These are phyloP conservation scores for Phytophthora chlamydospora DNA, from an alignment of 352 stramenopile genomes.

Conservation along the genomic window DNA sequence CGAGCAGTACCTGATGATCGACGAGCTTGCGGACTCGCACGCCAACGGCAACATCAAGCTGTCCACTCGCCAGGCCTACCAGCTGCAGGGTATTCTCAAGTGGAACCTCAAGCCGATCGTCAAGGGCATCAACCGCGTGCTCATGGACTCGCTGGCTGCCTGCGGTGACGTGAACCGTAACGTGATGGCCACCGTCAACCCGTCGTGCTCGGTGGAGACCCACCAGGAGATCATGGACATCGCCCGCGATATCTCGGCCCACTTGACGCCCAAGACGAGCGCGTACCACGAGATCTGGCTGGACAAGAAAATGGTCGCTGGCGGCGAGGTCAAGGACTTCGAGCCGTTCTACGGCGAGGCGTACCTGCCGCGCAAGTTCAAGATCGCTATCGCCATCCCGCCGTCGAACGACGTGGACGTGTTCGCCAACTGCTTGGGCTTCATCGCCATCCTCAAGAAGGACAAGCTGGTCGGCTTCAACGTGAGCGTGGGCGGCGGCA, in stretches of 20 bases:
- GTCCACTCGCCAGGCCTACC: slow-evolving; percentile 97
- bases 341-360: slow-evolving; percentile 98
- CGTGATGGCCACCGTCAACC: slow-evolving; percentile 94
- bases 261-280: slow-evolving; percentile 93
- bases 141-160: slow-evolving; percentile 95
- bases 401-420: slow-evolving; percentile 98
- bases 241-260: slow-evolving; percentile 91
- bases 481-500: slow-evolving; percentile 95
- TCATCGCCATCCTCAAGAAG: slow-evolving; percentile 93
- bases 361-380: slow-evolving; percentile 99
- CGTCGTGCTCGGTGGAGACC: slow-evolving; percentile 87
- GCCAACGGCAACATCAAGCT: slow-evolving; percentile 96
- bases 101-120: slow-evolving; percentile 97
- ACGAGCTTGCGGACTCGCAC: slow-evolving; percentile 93
- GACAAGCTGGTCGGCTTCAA: slow-evolving; percentile 94
- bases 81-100: slow-evolving; percentile 97
- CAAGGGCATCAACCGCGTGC: slow-evolving; percentile 88
- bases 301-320: slow-evolving; percentile 96
- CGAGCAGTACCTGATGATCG: slow-evolving; percentile 94
- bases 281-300: slow-evolving; percentile 98
- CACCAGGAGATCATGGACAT: slow-evolving; percentile 86
- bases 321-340: slow-evolving; percentile 92
- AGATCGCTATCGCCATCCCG: slow-evolving; percentile 97
- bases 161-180: slow-evolving; percentile 98
- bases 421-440: slow-evolving; percentile 97